Evolutionary conservation across 2,329 filamentous ascomycete genomes (phyloP), one percentile per base, ranked within the genome.

Genomic region (Aspergillus arachidicola): DNA sequence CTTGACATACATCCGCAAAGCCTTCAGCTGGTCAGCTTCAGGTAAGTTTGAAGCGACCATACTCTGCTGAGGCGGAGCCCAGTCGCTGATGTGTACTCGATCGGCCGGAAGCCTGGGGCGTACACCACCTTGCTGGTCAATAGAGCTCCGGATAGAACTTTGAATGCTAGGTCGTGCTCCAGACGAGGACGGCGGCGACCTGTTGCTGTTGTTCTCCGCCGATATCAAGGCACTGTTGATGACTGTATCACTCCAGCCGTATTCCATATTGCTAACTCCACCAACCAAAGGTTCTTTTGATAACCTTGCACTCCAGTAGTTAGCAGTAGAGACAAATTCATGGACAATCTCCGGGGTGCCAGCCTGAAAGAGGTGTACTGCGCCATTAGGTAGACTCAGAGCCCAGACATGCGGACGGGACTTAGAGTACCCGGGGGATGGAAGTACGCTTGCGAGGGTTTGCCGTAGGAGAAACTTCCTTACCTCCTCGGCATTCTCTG

Each of bases 281-380:
- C 95, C 95, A 38, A 94, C 87, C 36, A 99, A 82, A 2, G 95
- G 95, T 74, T 98, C 93, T 66, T 96, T 97, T 73, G 93, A 97
- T 36, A 98, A 84, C 58, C 95, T 87, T 2, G 95, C 94, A 73
- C 93, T 95, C 95, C 95, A 99, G 80, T 98, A 99, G 79, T 99
- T 99, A 71, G 92, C 93, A 1, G 94, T 96, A 21, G 88, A 90
- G 58, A 98, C 94, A 72, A 97, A 99, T 76, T 99, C 95, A 70
- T 91, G 91, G 70, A 94, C 91, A 71, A 98, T 97, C 71, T 99
- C 95, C 0, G 92, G 88, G 0, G 95, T 99, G 61, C 95, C 95
- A 56, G 95, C 95, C 73, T 98, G 94, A 85, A 99, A 99, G n/a
- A 99, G 85, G 76, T 99, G 95, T 0, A 99, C 94, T 0, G 94